Percentiles rank a stretch among this genome's conserved stretches.
Conservation (phyloP, 2,329 filamentous ascomycete genomes). For the Mycosphaerella arachidis region DNA sequence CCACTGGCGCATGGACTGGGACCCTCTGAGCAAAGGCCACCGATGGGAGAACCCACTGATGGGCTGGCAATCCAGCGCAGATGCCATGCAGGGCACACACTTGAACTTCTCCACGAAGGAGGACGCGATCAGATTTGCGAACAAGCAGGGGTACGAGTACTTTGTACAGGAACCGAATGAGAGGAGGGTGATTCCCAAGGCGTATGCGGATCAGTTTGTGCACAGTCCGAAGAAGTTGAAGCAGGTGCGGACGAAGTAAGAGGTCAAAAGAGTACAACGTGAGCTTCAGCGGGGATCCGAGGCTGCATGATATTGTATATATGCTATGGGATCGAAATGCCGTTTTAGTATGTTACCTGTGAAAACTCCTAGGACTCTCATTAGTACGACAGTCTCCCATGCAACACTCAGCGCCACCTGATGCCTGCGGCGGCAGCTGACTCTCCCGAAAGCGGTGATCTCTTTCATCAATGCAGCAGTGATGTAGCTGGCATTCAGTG, state of each 20-base stretch:
- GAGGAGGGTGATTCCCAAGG: slow-evolving; percentile 81
- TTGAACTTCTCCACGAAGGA: slow-evolving; percentile 90
- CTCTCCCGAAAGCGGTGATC: no score
- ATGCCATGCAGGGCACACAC: slow-evolving; percentile 91
- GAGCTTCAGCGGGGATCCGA: not conserved
- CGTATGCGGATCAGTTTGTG: slow-evolving; percentile 94
- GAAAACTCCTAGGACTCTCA: no score
- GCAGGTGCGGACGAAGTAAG: slow-evolving; percentile 70
- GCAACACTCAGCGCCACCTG: no score
- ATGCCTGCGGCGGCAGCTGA: no score
- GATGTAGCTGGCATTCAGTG: no score
- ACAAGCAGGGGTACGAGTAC: slow-evolving; percentile 99
- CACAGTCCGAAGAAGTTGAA: slow-evolving; percentile 84
- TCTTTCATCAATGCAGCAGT: no score
- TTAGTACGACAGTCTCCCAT: no score
- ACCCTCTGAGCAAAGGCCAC: slow-evolving; percentile 84
- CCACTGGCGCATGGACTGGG: slow-evolving; percentile 98
- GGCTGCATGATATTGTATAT: not conserved
- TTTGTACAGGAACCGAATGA: slow-evolving; percentile 96
- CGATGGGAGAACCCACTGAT: slow-evolving; percentile 98
- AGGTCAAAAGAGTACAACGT: slow-evolving; percentile 32
- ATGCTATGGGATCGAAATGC: not conserved
- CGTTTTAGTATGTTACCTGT: not conserved
- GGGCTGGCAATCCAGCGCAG: slow-evolving; percentile 95
- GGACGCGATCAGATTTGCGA: slow-evolving; percentile 88